Evolutionary conservation across 1,139 yeast species (phyloP), one percentile per base, ranked within the genome.

Genomic region (Geotrichum macrosporum): DNA sequence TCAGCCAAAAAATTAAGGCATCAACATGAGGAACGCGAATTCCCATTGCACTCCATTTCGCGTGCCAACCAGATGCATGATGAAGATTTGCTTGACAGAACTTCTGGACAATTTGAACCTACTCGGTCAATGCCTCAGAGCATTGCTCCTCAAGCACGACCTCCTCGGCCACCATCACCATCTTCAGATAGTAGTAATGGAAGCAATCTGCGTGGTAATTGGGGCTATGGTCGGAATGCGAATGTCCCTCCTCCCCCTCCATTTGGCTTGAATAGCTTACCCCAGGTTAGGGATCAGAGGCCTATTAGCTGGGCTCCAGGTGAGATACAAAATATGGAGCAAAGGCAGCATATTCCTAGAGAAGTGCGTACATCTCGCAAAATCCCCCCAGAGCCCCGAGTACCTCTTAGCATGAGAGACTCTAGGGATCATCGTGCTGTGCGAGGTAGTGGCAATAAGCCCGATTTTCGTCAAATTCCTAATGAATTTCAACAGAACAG

Each of bases 31-130:
- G 27, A 34, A 34, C 26, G 26, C n/a, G 26, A 33, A 8, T 16
- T 26, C 18, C 10, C n/a, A 15, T 29, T n/a, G 12, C 35, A 24
- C 21, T 35, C 35, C 1, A 26, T 32, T 6, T 38, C 31, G 19
- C 47, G 42, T 4, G 20, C 32, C 2, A 15, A 41, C 5, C 47
- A 37, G 16, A 43, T 30, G 18, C 38, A 35, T 20, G 46, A 46
- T 35, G 41, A 39, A 18, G 40, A 40, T 12, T 15, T 46, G 15
- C 41, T 46, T 46, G 49, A 46, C 8, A 19, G 40, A 9, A 20
- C 35, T 20, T 13, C 39, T 20, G 36, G 31, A 4, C 43, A 31
- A 16, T 24, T 24, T n/a, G 24, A 21, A 15, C 40, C 40, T 24
- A 21, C 29, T 24, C 26, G 21, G 13, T n/a, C n/a, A n/a, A 21